Percentiles rank a stretch among this genome's conserved stretches.
Conservation (phyloP, 805 yeast species). For the Metschnikowia picachoensis region DNA sequence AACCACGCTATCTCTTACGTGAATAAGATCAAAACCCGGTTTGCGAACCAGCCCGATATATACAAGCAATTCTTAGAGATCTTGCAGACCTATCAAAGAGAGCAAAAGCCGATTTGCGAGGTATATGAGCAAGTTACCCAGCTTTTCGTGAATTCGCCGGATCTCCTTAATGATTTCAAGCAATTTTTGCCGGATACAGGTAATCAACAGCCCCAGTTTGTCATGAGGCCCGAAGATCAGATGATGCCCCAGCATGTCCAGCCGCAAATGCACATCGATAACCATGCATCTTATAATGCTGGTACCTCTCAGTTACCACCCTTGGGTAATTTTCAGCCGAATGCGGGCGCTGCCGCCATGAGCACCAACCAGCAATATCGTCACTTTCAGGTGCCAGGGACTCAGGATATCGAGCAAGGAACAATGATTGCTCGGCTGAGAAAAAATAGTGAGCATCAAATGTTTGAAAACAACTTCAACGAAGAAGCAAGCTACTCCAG, state of each 20-base stretch:
- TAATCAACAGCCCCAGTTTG: slow-evolving; percentile 31
- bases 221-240: slow-evolving; percentile 19
- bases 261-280: slow-evolving; percentile 11
- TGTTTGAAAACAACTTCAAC: slow-evolving; percentile 31
- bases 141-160: slow-evolving; percentile 90
- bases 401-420: slow-evolving; percentile 8
- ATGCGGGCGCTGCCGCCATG: slow-evolving; percentile 32
- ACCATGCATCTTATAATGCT: slow-evolving; percentile 15
- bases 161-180: slow-evolving; percentile 88
- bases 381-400: slow-evolving; percentile 14
- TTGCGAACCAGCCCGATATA: slow-evolving; percentile 90
- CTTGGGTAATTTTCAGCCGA: slow-evolving; percentile 82
- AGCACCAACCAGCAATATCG: slow-evolving; percentile 27
- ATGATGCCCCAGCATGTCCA: slow-evolving; percentile 22
- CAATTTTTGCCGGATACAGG: slow-evolving; percentile 87
- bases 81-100: slow-evolving; percentile 93
- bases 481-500: slow-evolving; percentile 50
- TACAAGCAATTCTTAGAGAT: slow-evolving; percentile 94
- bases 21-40: slow-evolving; percentile 91
- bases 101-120: slow-evolving; percentile 90
- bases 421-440: slow-evolving; percentile 3
- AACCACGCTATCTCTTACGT: slow-evolving; percentile 96
- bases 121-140: slow-evolving; percentile 91
- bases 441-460: slow-evolving; percentile 24
- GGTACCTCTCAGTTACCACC: slow-evolving; percentile 66